Conservation (phyloP, 495 filamentous ascomycete species). For the Umbilicaria muhlenbergii region DNA sequence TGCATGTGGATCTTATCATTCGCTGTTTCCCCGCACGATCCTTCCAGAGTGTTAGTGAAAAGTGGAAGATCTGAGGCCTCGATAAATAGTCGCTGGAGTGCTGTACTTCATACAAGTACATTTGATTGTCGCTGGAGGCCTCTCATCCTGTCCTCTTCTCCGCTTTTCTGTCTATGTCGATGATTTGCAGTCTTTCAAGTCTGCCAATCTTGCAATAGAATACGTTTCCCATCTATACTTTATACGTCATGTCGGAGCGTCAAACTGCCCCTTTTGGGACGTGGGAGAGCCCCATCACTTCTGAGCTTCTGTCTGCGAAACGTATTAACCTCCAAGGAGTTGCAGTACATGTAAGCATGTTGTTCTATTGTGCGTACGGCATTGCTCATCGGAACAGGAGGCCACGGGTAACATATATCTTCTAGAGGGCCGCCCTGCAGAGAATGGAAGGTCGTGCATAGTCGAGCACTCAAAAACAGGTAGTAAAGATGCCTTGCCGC, state of each 20-base stretch:
- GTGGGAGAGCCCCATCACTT: slow-evolving; percentile 29
- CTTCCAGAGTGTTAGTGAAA: no score
- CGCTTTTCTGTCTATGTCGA: slow-evolving; percentile 31
- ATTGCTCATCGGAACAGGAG: slow-evolving; percentile 4
- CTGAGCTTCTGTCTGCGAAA: slow-evolving; percentile 20
- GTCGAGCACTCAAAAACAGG: slow-evolving; percentile 19
- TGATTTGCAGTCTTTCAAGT: slow-evolving; percentile 37
- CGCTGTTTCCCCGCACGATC: no score
- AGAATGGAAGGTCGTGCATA: slow-evolving; percentile 24
- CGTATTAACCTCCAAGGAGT: slow-evolving; percentile 13
- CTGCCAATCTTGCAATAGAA: slow-evolving; percentile 39
- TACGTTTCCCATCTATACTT: slow-evolving; percentile 20
- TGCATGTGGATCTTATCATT: no score
- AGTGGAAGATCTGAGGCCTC: no score
- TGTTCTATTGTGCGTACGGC: neutral
- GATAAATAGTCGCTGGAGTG: neutral
- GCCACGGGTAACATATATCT: slow-evolving; percentile 23
- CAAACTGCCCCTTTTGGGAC: slow-evolving; percentile 26
- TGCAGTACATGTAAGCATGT: slow-evolving; percentile 13
- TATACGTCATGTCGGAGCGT: slow-evolving; percentile 20
- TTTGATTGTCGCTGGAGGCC: slow-evolving; percentile 39
- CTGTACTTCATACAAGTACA: slow-evolving; percentile 19
- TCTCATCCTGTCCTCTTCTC: slow-evolving; percentile 40
- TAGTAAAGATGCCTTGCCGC: slow-evolving; percentile 24
- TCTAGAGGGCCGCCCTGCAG: slow-evolving; percentile 24